These are phyloP conservation scores for Cryomyces minteri DNA, from an alignment of 495 filamentous ascomycete genomes.

Conservation along the genomic window DNA sequence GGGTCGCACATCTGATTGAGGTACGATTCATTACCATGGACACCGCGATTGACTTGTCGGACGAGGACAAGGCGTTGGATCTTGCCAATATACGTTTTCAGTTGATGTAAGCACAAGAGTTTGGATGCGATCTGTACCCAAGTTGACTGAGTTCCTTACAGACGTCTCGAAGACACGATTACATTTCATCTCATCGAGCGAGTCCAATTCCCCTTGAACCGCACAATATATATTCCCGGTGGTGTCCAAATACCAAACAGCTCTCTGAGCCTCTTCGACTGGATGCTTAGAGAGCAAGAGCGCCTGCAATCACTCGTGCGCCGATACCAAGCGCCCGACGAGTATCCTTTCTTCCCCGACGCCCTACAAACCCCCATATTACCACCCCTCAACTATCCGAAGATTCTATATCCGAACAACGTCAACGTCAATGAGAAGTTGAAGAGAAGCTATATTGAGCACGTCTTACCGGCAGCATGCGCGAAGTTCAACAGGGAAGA, in stretches of 20 bases:
- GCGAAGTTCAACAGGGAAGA: conserved; percentile 52
- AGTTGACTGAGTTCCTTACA: conserved; percentile 15
- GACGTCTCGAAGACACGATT: conserved; percentile 94
- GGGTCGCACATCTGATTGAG: no score
- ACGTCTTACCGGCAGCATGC: conserved; percentile 71
- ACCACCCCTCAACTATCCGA: conserved; percentile 73
- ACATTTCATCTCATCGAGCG: conserved; percentile 97
- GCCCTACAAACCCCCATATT: conserved; percentile 66
- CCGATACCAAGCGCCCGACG: conserved; percentile 89
- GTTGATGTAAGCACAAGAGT: conserved; percentile 48
- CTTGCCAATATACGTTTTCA: conserved; percentile 88
- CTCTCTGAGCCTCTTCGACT: conserved; percentile 74
- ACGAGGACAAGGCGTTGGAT: conserved; percentile 70
- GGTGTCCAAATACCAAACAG: conserved; percentile 62
- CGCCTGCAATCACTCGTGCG: conserved; percentile 83
- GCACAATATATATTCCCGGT: conserved; percentile 65
- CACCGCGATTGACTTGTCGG: conserved; percentile 67
- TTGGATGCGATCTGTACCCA: background rate
- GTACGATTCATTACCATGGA: conserved; percentile 43
- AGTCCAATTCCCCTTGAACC: conserved; percentile 89
- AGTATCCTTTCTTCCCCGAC: conserved; percentile 93
- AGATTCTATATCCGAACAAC: conserved; percentile 77
- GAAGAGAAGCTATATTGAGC: conserved; percentile 64
- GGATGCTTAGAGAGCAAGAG: conserved; percentile 80
- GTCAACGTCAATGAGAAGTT: conserved; percentile 84